These are phyloP conservation scores for Tubosaeta sp. DNA, from an alignment of 768 basidiomycete species.

Conservation along the genomic window DNA sequence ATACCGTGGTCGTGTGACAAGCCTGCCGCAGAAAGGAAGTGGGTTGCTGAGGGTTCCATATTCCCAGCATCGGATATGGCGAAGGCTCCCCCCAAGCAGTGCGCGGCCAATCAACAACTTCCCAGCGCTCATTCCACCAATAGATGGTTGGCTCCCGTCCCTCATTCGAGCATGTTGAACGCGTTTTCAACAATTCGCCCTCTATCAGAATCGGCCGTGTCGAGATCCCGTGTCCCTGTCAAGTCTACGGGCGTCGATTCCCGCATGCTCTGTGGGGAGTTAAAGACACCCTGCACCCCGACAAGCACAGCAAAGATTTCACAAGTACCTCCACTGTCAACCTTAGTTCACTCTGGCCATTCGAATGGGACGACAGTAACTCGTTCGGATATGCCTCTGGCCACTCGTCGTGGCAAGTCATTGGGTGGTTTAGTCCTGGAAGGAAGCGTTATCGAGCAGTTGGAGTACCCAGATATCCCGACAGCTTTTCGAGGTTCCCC, in stretches of 20 bases:
- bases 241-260: conserved; percentile 9
- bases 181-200: background rate
- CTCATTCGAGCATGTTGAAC: conserved; percentile 1
- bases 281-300: background rate
- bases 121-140: background rate
- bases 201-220: conserved; percentile 1
- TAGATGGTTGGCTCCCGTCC: background rate
- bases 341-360: background rate
- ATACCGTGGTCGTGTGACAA: conserved; percentile 28
- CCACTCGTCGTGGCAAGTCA: conserved; percentile 37
- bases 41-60: conserved; percentile 31
- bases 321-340: background rate
- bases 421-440: conserved; percentile 27
- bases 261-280: conserved; percentile 5
- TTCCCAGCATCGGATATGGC: conserved; percentile 16
- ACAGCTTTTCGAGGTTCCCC: conserved; percentile 40
- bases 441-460: conserved; percentile 10
- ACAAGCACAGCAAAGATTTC: conserved; percentile 2
- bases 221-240: background rate
- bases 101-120: background rate
- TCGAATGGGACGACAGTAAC: background rate
- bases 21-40: conserved; percentile 16
- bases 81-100: conserved; percentile 4
- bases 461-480: conserved; percentile 40
- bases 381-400: conserved; percentile 26